Percentiles rank a stretch among this genome's conserved stretches.
Conservation (phyloP, 176 grass and related monocot species). For the Carex littledalei region DNA sequence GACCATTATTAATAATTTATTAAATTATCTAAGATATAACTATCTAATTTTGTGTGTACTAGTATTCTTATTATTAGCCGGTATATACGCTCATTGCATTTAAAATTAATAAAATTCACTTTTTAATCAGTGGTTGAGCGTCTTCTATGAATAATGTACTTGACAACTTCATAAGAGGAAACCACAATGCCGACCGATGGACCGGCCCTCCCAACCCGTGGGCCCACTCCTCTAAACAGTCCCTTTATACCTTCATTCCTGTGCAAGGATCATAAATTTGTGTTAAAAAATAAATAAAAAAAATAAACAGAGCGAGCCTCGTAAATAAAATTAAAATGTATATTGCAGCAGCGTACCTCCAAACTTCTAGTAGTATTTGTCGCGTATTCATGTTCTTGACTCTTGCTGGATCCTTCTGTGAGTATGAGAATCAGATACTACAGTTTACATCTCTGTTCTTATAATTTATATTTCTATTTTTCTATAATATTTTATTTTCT, state of each 20-base stretch:
- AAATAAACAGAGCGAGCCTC: background rate
- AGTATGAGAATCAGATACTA: slow-evolving; percentile 14
- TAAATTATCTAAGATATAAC: background rate
- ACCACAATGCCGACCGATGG: slow-evolving; percentile 90
- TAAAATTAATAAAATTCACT: background rate
- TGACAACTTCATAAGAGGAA: slow-evolving; percentile 83
- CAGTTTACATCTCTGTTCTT: background rate
- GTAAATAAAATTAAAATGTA: background rate
- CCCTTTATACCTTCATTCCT: slow-evolving; percentile 73
- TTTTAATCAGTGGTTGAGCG: slow-evolving; percentile 18
- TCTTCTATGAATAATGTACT: slow-evolving; percentile 60
- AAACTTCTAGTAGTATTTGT: slow-evolving; percentile 61
- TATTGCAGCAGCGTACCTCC: slow-evolving; percentile 50
- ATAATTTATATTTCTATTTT: background rate
- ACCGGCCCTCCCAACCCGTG: slow-evolving; percentile 65
- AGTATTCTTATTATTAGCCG: background rate
- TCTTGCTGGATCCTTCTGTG: slow-evolving; percentile 76
- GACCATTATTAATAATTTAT: background rate
- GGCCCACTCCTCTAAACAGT: slow-evolving; percentile 69
- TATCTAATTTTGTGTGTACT: background rate
- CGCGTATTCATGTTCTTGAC: slow-evolving; percentile 71
- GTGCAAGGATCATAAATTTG: slow-evolving; percentile 10
- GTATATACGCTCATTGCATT: background rate
- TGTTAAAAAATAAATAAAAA: background rate
- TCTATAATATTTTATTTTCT: background rate